phyloP scores from a whole-genome alignment of 164 flowering plant genomes.

The Nymphaea thermarum region DNA sequence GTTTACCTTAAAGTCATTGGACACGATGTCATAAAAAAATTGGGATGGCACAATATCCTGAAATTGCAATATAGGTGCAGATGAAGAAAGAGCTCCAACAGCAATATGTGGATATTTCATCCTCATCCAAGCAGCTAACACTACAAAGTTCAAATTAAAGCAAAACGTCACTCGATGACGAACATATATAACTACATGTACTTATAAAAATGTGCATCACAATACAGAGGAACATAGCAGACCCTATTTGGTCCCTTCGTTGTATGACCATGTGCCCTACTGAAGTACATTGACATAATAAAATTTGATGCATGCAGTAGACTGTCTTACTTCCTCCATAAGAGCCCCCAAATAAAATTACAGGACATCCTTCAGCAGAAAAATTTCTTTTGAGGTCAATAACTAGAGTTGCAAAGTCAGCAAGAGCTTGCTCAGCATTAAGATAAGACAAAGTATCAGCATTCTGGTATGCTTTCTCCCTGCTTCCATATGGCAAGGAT shows the following conservation, averaged over 20 bases:
- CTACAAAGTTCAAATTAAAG: conserved; percentile 17
- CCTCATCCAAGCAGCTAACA: conserved; percentile 97
- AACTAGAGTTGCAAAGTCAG: conserved; percentile 67
- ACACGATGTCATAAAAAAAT: conserved; percentile 72
- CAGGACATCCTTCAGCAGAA: conserved; percentile 67
- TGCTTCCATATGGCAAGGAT: conserved; percentile 81
- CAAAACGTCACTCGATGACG: too few relatives aligned
- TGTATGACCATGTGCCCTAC: too few relatives aligned
- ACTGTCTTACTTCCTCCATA: conserved; percentile 87
- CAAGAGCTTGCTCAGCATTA: conserved; percentile 86
- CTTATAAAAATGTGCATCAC: too few relatives aligned
- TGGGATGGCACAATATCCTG: conserved; percentile 71
- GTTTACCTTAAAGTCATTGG: conserved; percentile 34
- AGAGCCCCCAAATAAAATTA: conserved; percentile 88
- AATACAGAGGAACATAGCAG: too few relatives aligned
- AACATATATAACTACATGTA: too few relatives aligned
- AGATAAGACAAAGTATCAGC: conserved; percentile 51
- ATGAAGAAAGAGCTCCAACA: conserved; percentile 84
- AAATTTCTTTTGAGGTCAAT: conserved; percentile 62
- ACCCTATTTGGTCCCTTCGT: too few relatives aligned
- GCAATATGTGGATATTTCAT: conserved; percentile 87
- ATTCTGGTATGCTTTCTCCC: conserved; percentile 54
- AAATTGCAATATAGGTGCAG: conserved; percentile 89
- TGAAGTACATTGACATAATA: too few relatives aligned
- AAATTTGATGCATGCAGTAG: too few relatives aligned